Base-by-base conservation (phyloP, 78 protist genomes). In the Mantamonas sphyraenae region DNA sequence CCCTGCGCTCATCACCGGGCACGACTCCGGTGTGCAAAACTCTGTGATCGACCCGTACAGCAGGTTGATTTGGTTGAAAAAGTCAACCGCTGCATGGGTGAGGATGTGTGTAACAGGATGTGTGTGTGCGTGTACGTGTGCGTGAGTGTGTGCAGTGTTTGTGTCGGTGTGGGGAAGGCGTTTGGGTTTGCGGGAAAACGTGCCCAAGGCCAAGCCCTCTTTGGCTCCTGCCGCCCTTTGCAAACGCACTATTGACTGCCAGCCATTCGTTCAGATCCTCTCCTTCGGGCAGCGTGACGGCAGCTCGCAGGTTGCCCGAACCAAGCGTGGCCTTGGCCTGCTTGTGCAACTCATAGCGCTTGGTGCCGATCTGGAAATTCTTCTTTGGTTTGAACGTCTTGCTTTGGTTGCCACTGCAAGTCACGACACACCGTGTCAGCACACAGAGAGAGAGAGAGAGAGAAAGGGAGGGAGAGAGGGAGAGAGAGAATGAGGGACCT, bases 201-300 rank as follows among this genome's bases (percentile, higher is more conserved):
- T n/a, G n/a, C n/a, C n/a, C n/a, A n/a, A n/a, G n/a, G n/a, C n/a
- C n/a, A n/a, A n/a, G n/a, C n/a, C n/a, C n/a, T n/a, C n/a, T n/a
- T n/a, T n/a, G n/a, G n/a, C n/a, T n/a, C n/a, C n/a, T n/a, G n/a
- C n/a, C n/a, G n/a, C n/a, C n/a, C n/a, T n/a, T n/a, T n/a, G n/a
- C n/a, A n/a, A n/a, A n/a, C n/a, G n/a, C n/a, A n/a, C n/a, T 91
- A 80, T 94, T 90, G 0, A 96, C 97, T 3, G 97, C 96, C 20
- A 96, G 89, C 98, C 98, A 94, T 50, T 94, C 97, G 68, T 90
- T 81, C n/a, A 68, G 47, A 71, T 97, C 98, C 55, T 91, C 99
- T 0, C 97, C 96, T 16, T 77, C 72, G 0, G 99, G 99, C 22
- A 97, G 87, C 5, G 69, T 63, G 17, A 97, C 99, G 0, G 97